These are phyloP conservation scores for Sporisorium exsertum DNA, from an alignment of 1,284 basidiomycete species.

Conservation along the genomic window DNA sequence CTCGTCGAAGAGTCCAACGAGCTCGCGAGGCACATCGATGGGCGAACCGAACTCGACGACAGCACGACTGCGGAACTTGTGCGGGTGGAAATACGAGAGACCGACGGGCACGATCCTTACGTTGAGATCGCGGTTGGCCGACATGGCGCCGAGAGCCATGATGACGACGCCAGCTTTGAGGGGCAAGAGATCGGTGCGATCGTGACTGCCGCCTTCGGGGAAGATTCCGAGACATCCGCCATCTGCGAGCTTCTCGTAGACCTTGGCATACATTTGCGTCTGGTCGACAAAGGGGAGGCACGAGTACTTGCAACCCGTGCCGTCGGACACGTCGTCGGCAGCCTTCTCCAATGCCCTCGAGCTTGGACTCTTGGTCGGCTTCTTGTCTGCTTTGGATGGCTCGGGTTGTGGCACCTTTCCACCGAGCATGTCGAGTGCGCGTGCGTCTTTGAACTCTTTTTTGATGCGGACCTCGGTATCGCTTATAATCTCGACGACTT, in stretches of 20 bases:
- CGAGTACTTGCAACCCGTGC: conserved; percentile 59
- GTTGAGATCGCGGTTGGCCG: conserved; percentile 63
- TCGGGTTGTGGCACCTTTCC: conserved; percentile 48
- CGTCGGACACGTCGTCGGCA: conserved; percentile 23
- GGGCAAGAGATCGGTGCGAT: conserved; percentile 68
- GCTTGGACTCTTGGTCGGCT: conserved; percentile 11
- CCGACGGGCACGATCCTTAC: conserved; percentile 69
- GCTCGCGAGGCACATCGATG: conserved; percentile 85
- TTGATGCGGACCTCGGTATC: conserved; percentile 85
- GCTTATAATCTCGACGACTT: conserved; percentile 88
- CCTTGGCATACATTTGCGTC: conserved; percentile 91
- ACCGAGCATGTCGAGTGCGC: conserved; percentile 64
- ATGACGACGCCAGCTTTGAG: conserved; percentile 69
- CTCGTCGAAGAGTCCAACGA: conserved; percentile 88
- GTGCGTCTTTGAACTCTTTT: conserved; percentile 78
- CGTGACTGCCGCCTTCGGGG: conserved; percentile 68
- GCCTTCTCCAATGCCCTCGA: conserved; percentile 26
- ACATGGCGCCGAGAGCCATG: conserved; percentile 70
- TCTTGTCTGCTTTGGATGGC: conserved; percentile 31
- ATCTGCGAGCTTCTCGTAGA: conserved; percentile 87
- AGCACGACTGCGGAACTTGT: conserved; percentile 69
- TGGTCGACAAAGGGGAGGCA: conserved; percentile 78
- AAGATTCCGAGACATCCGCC: conserved; percentile 78
- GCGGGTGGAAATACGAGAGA: conserved; percentile 69
- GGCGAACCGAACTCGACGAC: conserved; percentile 97